Evolutionary conservation across 331 rosid genomes (phyloP).

Genomic region (Erythrophleum ivorense): DNA sequence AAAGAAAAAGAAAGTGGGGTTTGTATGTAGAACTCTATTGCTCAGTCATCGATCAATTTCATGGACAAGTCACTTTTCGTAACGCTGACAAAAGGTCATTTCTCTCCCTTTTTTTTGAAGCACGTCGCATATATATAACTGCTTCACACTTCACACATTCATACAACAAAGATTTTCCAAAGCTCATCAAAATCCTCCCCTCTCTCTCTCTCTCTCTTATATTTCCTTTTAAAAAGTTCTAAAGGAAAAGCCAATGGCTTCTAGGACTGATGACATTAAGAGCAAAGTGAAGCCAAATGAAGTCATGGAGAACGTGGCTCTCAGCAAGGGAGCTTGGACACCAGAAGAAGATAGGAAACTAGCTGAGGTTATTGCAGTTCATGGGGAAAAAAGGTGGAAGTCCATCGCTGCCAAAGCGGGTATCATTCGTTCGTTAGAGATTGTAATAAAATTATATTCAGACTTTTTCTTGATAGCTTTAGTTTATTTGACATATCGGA

Average conservation of each 20-base stretch:
- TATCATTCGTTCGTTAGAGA: neutral
- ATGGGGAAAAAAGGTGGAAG: slow-evolving; percentile 45
- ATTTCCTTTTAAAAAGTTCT: neutral
- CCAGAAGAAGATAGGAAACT: slow-evolving; percentile 32
- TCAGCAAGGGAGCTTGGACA: neutral
- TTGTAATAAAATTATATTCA: too few relatives aligned
- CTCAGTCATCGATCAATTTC: neutral
- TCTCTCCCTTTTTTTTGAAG: neutral
- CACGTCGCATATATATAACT: neutral
- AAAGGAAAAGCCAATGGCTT: neutral
- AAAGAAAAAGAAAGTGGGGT: neutral
- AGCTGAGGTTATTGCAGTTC: slow-evolving; percentile 37
- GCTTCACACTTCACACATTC: too few relatives aligned
- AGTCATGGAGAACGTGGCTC: neutral
- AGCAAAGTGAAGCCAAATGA: neutral
- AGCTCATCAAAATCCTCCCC: too few relatives aligned
- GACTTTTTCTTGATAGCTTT: slow-evolving; percentile 19
- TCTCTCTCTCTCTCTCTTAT: neutral
- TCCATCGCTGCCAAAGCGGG: slow-evolving; percentile 54
- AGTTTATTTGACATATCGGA: slow-evolving; percentile 37
- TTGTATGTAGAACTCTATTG: neutral
- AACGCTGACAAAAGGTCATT: neutral
- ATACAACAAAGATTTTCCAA: neutral
- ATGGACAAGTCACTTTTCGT: neutral
- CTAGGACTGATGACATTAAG: neutral